These are phyloP conservation scores for Lotmaria passim DNA, from an alignment of 208 protist species.

Conservation along the genomic window DNA sequence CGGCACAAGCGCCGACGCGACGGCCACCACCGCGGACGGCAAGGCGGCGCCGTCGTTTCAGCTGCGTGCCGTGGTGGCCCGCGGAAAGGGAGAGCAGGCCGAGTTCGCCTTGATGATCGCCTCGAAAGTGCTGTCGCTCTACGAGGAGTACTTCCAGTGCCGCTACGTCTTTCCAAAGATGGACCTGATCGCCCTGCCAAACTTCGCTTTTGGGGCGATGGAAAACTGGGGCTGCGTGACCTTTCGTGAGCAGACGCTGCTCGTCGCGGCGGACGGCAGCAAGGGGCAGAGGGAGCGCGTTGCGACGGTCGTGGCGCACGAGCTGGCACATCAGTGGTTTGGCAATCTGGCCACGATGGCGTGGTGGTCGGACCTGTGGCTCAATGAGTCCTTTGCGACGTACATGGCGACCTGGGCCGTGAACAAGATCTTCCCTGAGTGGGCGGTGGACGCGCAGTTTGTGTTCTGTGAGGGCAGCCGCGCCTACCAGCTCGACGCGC, in stretches of 20 bases:
- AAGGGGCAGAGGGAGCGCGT: constrained; percentile 57
- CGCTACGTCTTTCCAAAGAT: constrained; percentile 95
- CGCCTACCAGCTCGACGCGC: constrained; percentile 84
- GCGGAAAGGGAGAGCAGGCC: constrained; percentile 51
- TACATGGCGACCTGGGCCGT: constrained; percentile 84
- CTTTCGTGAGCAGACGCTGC: constrained; percentile 91
- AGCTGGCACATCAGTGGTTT: constrained; percentile 98
- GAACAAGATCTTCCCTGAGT: constrained; percentile 84
- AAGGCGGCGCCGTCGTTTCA: constrained; percentile 3
- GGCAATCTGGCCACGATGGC: constrained; percentile 98
- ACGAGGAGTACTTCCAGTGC: constrained; percentile 84
- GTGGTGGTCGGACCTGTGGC: constrained; percentile 98
- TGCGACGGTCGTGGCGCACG: constrained; percentile 92
- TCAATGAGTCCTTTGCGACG: constrained; percentile 97
- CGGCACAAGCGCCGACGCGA: neutral
- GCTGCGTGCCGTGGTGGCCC: constrained; percentile 61
- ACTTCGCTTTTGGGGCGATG: constrained; percentile 97
- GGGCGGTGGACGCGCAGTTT: constrained; percentile 80
- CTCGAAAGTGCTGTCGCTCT: constrained; percentile 65
- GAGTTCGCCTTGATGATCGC: constrained; percentile 86
- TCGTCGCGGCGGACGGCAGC: constrained; percentile 59
- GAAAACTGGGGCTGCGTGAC: constrained; percentile 98
- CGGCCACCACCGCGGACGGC: neutral
- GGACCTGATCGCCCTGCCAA: constrained; percentile 95
- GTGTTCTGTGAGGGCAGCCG: constrained; percentile 64